These are phyloP conservation scores for Aspergillus alliaceus DNA, from an alignment of 2,329 filamentous ascomycete species.

Conservation along the genomic window DNA sequence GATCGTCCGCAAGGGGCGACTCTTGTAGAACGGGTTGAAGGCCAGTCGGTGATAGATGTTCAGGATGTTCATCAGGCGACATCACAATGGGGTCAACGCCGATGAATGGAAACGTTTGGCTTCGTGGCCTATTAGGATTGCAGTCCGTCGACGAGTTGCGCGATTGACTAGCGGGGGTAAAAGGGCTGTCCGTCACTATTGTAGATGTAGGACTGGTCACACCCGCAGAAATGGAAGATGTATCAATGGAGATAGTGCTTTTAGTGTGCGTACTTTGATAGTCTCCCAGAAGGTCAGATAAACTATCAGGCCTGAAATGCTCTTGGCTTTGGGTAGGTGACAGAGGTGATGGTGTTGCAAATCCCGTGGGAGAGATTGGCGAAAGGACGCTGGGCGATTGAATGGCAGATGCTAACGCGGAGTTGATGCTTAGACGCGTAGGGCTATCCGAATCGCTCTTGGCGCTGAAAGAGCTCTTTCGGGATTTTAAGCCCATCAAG, in stretches of 20 bases:
- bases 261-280: conserved; percentile 68
- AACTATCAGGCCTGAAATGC: conserved; percentile 61
- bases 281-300: conserved; percentile 60
- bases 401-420: conserved; percentile 55
- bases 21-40: conserved; percentile 48
- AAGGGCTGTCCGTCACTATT: conserved; percentile 77
- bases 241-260: conserved; percentile 66
- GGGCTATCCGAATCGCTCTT: conserved; percentile 68
- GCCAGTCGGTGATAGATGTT: conserved; percentile 54
- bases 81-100: conserved; percentile 52
- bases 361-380: conserved; percentile 68
- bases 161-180: conserved; percentile 56
- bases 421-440: conserved; percentile 57
- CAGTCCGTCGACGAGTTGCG: conserved; percentile 48
- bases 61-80: conserved; percentile 50
- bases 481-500: conserved; percentile 53
- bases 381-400: conserved; percentile 69
- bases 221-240: conserved; percentile 68
- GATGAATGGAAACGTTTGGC: conserved; percentile 79
- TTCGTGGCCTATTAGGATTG: conserved; percentile 73
- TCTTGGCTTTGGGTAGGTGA: conserved; percentile 71
- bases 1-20: conserved; percentile 53
- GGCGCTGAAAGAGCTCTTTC: conserved; percentile 50
- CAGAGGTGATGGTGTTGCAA: conserved; percentile 67
- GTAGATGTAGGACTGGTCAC: conserved; percentile 73